Conservation (phyloP, 148 eudicot species). For the Suaeda aralocaspica region DNA sequence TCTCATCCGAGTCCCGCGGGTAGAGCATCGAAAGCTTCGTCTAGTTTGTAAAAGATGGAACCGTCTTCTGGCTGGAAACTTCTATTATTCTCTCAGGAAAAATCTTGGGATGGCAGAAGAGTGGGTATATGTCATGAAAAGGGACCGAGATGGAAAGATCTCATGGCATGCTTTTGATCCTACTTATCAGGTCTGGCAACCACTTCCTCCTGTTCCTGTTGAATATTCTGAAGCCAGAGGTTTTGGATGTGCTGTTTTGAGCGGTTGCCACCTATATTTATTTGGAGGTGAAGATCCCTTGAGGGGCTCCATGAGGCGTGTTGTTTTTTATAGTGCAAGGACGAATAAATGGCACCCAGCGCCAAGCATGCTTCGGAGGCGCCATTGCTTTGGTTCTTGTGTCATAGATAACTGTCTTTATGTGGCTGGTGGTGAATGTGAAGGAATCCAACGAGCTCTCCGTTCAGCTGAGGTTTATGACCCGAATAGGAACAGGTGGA, state of each 20-base stretch:
- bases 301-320: conserved; percentile 76
- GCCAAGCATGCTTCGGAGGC: conserved; percentile 74
- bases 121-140: conserved; percentile 85
- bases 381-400: conserved; percentile 81
- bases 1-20: conserved; percentile 84
- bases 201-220: conserved; percentile 86
- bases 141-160: conserved; percentile 81
- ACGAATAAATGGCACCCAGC: conserved; percentile 89
- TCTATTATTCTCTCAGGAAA: conserved; percentile 73
- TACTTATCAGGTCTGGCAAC: conserved; percentile 82
- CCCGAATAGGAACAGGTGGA: conserved; percentile 81
- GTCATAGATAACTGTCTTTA: conserved; percentile 81
- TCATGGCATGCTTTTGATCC: conserved; percentile 97
- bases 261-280: conserved; percentile 74
- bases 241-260: conserved; percentile 89
- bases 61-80: conserved; percentile 70
- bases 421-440: conserved; percentile 96
- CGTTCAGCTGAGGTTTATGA: conserved; percentile 92
- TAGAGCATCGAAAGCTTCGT: conserved; percentile 77
- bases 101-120: conserved; percentile 82
- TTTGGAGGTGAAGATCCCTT: conserved; percentile 82
- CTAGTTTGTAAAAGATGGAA: conserved; percentile 85
- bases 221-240: conserved; percentile 87
- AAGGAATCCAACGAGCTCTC: conserved; percentile 79
- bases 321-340: conserved; percentile 72